These are phyloP conservation scores for Blastocrithidia nonstop DNA, from an alignment of 208 protist species.

Conservation along the genomic window DNA sequence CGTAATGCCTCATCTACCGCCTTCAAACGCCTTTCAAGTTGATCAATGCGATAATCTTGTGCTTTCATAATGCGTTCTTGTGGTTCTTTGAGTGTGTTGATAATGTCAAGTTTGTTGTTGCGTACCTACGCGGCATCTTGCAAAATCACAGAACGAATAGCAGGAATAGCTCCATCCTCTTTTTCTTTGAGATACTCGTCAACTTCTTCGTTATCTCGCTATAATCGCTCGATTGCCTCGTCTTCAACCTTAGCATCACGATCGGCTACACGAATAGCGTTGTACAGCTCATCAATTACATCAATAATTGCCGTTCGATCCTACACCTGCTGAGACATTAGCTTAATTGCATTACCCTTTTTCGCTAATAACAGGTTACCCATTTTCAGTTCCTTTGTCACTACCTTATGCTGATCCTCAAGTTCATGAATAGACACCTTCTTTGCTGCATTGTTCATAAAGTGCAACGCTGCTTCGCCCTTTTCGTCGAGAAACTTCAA, in stretches of 20 bases:
- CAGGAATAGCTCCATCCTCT: slow-evolving; percentile 13
- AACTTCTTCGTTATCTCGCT: slow-evolving; percentile 25
- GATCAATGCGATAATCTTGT: slow-evolving; percentile 67
- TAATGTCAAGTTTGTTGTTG: slow-evolving; percentile 24
- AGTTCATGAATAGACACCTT: slow-evolving; percentile 22
- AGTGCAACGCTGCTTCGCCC: slow-evolving; percentile 2
- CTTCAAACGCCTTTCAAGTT: slow-evolving; percentile 55
- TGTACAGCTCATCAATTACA: slow-evolving; percentile 58
- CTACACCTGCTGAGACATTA: slow-evolving; percentile 19
- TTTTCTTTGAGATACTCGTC: slow-evolving; percentile 31
- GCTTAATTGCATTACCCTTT: slow-evolving; percentile 44
- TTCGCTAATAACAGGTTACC: slow-evolving; percentile 33
- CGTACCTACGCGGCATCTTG: slow-evolving; percentile 37
- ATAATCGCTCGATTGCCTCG: slow-evolving; percentile 28
- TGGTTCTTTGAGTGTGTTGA: slow-evolving; percentile 35
- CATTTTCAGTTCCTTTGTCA: slow-evolving; percentile 41
- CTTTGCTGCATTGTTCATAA: not conserved
- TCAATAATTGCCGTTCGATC: slow-evolving; percentile 33
- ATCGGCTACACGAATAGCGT: slow-evolving; percentile 61
- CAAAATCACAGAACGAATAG: slow-evolving; percentile 29
- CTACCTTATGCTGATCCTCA: slow-evolving; percentile 22
- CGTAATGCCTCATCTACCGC: slow-evolving; percentile 36
- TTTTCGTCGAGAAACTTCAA: slow-evolving; percentile 10
- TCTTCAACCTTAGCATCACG: slow-evolving; percentile 35
- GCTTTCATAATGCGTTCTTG: slow-evolving; percentile 80